A percentile compares a stretch with the other conserved stretches of the same genome.
phyloP scores from a whole-genome alignment of 2,329 filamentous ascomycete species.

The Fusarium xylarioides region DNA sequence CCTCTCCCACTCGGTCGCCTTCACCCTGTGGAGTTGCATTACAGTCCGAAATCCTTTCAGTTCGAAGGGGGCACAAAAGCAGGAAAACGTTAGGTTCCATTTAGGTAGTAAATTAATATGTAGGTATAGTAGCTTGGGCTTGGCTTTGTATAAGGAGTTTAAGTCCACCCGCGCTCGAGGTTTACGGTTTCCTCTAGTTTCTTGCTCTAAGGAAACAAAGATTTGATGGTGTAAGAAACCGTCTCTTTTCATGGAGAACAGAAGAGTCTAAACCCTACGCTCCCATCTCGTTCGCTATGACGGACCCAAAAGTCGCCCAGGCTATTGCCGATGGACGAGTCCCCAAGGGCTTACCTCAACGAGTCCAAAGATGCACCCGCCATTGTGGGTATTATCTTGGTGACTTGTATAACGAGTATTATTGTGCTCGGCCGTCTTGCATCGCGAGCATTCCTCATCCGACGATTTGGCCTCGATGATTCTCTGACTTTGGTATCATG shows the following conservation, averaged over 20 bases:
- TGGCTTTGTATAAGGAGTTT: conserved; percentile 24
- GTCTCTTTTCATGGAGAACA: conserved; percentile 8
- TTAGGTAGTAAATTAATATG: not conserved
- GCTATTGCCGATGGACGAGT: conserved; percentile 50
- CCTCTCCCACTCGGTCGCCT: not conserved
- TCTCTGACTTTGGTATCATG: conserved; percentile 47
- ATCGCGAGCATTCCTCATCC: conserved; percentile 49
- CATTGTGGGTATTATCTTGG: conserved; percentile 52
- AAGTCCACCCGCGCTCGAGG: not conserved
- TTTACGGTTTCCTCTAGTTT: not conserved
- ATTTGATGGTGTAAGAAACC: not conserved
- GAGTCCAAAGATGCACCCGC: conserved; percentile 50
- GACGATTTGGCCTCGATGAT: conserved; percentile 52
- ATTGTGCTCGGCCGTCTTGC: conserved; percentile 48
- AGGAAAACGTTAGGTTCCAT: not conserved
- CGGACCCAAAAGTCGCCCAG: conserved; percentile 39
- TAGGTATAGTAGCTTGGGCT: not conserved
- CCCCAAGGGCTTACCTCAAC: conserved; percentile 48
- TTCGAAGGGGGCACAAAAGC: not conserved
- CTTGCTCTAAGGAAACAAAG: not conserved
- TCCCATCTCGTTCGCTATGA: conserved; percentile 28
- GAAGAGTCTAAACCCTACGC: not conserved
- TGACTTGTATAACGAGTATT: conserved; percentile 47
- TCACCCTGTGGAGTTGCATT: not conserved
- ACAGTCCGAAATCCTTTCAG: not conserved